Evolutionary conservation across 1,284 basidiomycete genomes (phyloP), one percentile per base, ranked within the genome.

Genomic region (Microbotryum scabiosae): DNA sequence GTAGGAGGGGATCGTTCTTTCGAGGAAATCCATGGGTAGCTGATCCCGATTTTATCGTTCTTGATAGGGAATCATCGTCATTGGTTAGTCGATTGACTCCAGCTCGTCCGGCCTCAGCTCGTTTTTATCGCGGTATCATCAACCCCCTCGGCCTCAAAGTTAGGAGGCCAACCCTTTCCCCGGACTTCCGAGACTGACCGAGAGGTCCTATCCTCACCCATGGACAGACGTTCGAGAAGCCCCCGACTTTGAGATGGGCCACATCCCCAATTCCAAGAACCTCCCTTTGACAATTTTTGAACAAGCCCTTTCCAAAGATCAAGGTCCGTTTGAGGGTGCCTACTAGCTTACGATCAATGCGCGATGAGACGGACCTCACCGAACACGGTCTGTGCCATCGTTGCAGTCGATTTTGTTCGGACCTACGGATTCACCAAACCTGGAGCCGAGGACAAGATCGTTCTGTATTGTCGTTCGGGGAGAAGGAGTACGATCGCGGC

Each of bases 401-500:
- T 5, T 30, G 26, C 51, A 52, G 51, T 28, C 26, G 51, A 28
- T n/a, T 52, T 52, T 28, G 26, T 32, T 7, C 25, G 51, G 51
- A 52, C 51, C 21, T 52, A 52, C n/a, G 26, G 51, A 12, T 52
- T 52, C 51, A 18, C 51, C 14, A 52, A 28, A 28, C 51, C 51
- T n/a, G 51, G 26, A 8, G 5, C 5, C 10, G 51, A 52, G 20
- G 26, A 52, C 14, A 52, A 52, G 30, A 32, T 52, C 18, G 51
- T 52, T 9, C 26, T 52, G 51, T 52, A 52, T 23, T 52, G 51
- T 32, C 51, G 51, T 10, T 52, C 51, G 51, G 51, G 51, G 9
- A 52, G 51, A 20, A 23, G 51, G 21, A 52, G 51, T 30, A 32
- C 14, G 20, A n/a, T 52, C 20, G 51, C 51, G n/a, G 51, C 51